These are phyloP conservation scores for Daldinia childiae DNA, from an alignment of 495 filamentous ascomycete species.

Conservation along the genomic window DNA sequence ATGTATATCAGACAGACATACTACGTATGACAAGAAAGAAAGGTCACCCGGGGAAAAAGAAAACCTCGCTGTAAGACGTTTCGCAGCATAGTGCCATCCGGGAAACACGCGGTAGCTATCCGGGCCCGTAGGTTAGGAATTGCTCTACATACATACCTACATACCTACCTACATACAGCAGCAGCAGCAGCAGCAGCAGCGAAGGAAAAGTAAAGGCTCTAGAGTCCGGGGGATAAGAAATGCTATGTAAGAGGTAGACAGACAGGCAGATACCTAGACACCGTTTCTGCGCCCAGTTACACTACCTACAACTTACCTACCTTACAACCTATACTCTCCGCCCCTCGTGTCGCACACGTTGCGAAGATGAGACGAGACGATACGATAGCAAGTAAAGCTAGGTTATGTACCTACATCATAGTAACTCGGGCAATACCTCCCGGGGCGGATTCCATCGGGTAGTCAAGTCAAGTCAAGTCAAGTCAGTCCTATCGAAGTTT, in stretches of 20 bases:
- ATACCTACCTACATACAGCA: no score
- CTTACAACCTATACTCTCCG: neutral
- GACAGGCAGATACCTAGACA: no score
- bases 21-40: neutral
- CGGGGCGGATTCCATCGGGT: neutral
- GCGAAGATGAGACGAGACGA: neutral
- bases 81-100: slow-evolving; percentile 7
- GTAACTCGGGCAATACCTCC: no score
- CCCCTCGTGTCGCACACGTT: neutral
- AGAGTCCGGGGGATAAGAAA: no score
- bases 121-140: neutral
- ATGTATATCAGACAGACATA: neutral
- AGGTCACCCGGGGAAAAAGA: slow-evolving; percentile 5
- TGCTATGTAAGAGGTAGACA: no score
- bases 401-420: neutral
- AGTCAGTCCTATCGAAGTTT: no score
- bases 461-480: neutral
- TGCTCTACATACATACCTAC: neutral
- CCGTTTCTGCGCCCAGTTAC: neutral
- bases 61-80: neutral
- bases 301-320: neutral
- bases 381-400: slow-evolving; percentile 3
- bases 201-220: no score
- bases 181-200: no score
- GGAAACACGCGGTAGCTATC: neutral